These are phyloP conservation scores for Fusarium succisae DNA, from an alignment of 2,329 filamentous ascomycete species.

Conservation along the genomic window DNA sequence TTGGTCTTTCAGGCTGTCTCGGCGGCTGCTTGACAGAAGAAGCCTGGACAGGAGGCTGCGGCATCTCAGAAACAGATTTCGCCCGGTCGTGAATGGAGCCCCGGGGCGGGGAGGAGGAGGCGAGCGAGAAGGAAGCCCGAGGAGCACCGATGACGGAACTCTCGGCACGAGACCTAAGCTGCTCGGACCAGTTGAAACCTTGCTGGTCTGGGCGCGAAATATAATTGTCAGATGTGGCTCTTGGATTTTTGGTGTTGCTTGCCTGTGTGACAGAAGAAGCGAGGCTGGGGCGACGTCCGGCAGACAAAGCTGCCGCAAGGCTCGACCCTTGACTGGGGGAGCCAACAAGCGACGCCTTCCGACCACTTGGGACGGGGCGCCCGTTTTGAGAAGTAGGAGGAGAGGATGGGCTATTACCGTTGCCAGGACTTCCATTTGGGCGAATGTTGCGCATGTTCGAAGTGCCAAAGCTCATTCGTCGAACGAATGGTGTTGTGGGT, in stretches of 20 bases:
- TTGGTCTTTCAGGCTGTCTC: slow-evolving; percentile 59
- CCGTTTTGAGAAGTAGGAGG: slow-evolving; percentile 49
- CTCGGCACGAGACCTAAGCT: slow-evolving; percentile 90
- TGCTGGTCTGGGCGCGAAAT: slow-evolving; percentile 75
- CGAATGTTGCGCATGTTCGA: slow-evolving; percentile 72
- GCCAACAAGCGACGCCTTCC: slow-evolving; percentile 42
- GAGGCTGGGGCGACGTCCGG: slow-evolving; percentile 51
- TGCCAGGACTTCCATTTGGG: slow-evolving; percentile 67
- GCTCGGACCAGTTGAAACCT: slow-evolving; percentile 97
- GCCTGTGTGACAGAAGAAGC: slow-evolving; percentile 57
- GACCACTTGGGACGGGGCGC: slow-evolving; percentile 46
- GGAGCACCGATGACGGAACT: slow-evolving; percentile 71
- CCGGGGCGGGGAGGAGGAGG: slow-evolving; percentile 53
- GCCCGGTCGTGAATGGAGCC: slow-evolving; percentile 68
- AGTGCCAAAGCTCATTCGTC: slow-evolving; percentile 90
- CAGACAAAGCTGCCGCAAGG: slow-evolving; percentile 47
- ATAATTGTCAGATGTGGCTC: slow-evolving; percentile 72
- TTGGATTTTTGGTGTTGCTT: slow-evolving; percentile 66
- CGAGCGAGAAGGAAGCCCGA: slow-evolving; percentile 68
- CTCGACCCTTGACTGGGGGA: slow-evolving; percentile 42
- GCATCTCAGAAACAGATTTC: slow-evolving; percentile 75
- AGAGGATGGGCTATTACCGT: slow-evolving; percentile 66
- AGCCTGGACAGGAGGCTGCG: slow-evolving; percentile 63
- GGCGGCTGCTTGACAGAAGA: slow-evolving; percentile 54
- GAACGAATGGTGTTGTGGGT: slow-evolving; percentile 78